phyloP scores from a whole-genome alignment of 1,284 basidiomycete genomes.

The Ganoderma lucidum region DNA sequence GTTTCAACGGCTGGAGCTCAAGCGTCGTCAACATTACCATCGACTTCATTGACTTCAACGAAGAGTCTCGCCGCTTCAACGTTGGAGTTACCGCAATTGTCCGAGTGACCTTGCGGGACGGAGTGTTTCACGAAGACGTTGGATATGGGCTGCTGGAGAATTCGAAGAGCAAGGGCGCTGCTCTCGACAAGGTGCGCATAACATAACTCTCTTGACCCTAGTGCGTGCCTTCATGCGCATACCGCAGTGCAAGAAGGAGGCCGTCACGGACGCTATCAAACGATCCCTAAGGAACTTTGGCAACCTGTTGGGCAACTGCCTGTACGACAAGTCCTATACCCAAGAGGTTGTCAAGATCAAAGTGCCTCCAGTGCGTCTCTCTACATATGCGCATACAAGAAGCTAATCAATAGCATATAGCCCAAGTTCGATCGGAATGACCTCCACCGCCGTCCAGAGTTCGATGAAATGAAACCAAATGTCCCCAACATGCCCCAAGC shows the following conservation, averaged over 20 bases:
- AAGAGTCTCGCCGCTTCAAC: slow-evolving; percentile 72
- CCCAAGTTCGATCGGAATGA: slow-evolving; percentile 79
- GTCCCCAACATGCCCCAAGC: slow-evolving; percentile 10
- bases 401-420: slow-evolving; percentile 38
- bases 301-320: slow-evolving; percentile 93
- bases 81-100: slow-evolving; percentile 89
- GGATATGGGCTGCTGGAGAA: slow-evolving; percentile 93
- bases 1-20: slow-evolving; percentile 98
- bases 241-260: slow-evolving; percentile 93
- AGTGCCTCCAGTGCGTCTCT: slow-evolving; percentile 71
- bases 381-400: not conserved
- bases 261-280: slow-evolving; percentile 95
- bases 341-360: slow-evolving; percentile 89
- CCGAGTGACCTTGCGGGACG: slow-evolving; percentile 88
- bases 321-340: slow-evolving; percentile 93
- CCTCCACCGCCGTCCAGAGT: slow-evolving; percentile 83
- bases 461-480: slow-evolving; percentile 55
- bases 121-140: slow-evolving; percentile 91
- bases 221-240: slow-evolving; percentile 5
- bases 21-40: slow-evolving; percentile 82
- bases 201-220: not conserved
- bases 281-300: slow-evolving; percentile 93
- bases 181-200: slow-evolving; percentile 88
- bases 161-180: slow-evolving; percentile 82
- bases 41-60: slow-evolving; percentile 76